A percentile compares a stretch with the other conserved stretches of the same genome.
phyloP scores from a whole-genome alignment of 768 basidiomycete species.

The Pholiota molesta region DNA sequence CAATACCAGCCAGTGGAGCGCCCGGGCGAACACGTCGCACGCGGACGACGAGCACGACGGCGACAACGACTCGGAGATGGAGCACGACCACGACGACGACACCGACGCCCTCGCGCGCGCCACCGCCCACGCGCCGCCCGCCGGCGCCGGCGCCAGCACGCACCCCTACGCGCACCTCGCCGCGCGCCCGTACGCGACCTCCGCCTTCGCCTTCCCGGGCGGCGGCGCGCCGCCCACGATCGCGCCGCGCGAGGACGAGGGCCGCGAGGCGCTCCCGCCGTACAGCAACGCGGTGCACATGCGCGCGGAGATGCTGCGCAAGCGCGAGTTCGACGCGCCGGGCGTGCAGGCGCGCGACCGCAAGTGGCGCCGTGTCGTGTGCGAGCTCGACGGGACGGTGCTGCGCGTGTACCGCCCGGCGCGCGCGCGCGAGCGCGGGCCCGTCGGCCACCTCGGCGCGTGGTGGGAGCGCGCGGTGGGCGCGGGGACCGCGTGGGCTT shows the following conservation, averaged over 20 bases:
- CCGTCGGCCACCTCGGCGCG: constrained; percentile 47
- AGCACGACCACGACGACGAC: constrained; percentile 2
- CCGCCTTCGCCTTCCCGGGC: constrained; percentile 15
- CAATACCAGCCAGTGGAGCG: not conserved
- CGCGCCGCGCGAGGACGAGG: constrained; percentile 78
- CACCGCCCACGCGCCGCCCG: not conserved
- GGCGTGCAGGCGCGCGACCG: constrained; percentile 89
- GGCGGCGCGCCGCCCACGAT: constrained; percentile 26
- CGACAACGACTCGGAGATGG: not conserved
- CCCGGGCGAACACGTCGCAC: not conserved
- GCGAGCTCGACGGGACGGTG: constrained; percentile 91
- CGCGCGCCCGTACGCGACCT: constrained; percentile 11
- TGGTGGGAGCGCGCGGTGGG: constrained; percentile 84
- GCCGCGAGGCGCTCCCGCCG: constrained; percentile 72
- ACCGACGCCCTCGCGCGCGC: not conserved
- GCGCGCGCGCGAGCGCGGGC: constrained; percentile 47
- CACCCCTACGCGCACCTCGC: constrained; percentile 9
- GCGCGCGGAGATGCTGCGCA: constrained; percentile 80
- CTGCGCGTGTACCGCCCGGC: constrained; percentile 72
- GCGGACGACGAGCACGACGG: not conserved
- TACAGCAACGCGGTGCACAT: constrained; percentile 87
- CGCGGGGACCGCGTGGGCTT: constrained; percentile 52
- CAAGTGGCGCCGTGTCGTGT: constrained; percentile 88
- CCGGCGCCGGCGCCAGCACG: not conserved
- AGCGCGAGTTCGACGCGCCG: constrained; percentile 89